Evolutionary conservation across 2,329 filamentous ascomycete species (phyloP), one percentile per base, ranked within the genome.

Genomic region (Microcyclospora tardicrescens): DNA sequence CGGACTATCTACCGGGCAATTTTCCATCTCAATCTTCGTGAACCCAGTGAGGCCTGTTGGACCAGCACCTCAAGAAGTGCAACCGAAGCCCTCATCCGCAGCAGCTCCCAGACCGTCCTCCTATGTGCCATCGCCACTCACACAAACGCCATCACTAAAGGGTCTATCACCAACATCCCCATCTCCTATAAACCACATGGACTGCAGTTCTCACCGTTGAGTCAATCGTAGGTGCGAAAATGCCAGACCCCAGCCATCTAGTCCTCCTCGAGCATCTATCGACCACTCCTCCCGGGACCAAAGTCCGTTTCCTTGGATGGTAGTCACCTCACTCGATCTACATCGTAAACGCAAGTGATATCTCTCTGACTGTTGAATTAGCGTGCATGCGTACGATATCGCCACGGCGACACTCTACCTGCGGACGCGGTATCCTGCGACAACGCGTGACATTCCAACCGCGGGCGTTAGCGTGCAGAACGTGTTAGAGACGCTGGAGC

Each of bases 221-320:
- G n/a, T 8, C 19, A 24, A 24, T 24, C 19, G 19, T 8, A 24
- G 19, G 5, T 4, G 4, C 19, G 4, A 8, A 24, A 4, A 24
- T 24, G 19, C 19, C 19, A 24, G 19, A 24, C 4, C 19, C 19
- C 30, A 63, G 61, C 35, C 60, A 49, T 28, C 57, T 69, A 9
- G 75, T 79, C 43, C 55, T 67, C 31, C 51, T 69, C 27, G 57
- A 56, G 10, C 62, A 69, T 37, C 48, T 69, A n/a, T 63, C 64
- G 2, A 33, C 33, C 4, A 37, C 52, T 15, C 37, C 39, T 13
- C 43, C 56, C 3, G 73, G 73, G n/a, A 73, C 77, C n/a, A 96
- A 96, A 64, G 80, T 95, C 43, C 79, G 89, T 44, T 93, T 96
- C 60, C 63, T 96, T 36, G 87, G 85, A 61, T 95, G 87, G 89